Evolutionary conservation across 2,329 filamentous ascomycete species (phyloP).

Genomic region (Aspergillus piperis): DNA sequence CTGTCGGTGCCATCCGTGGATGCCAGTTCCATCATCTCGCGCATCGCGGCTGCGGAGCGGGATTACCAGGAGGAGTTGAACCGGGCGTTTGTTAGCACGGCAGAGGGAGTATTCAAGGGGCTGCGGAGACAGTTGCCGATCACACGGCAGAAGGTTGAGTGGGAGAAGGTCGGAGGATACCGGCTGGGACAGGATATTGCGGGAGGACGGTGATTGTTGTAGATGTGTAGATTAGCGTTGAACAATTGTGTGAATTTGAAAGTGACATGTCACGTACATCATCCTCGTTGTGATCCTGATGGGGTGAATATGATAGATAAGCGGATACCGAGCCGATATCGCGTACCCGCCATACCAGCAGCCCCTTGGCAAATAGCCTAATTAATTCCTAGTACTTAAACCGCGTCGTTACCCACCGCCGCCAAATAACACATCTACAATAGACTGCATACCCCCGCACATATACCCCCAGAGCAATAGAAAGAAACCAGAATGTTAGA

Average conservation of each 20-base stretch:
- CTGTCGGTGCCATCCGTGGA: conserved; percentile 62
- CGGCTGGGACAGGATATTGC: conserved; percentile 78
- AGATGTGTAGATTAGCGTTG: conserved; percentile 11
- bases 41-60: conserved; percentile 78
- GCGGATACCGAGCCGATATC: too few species aligned
- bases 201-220: conserved; percentile 42
- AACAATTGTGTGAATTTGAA: not conserved
- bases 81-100: conserved; percentile 80
- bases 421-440: too few species aligned
- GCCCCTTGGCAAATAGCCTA: too few species aligned
- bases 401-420: too few species aligned
- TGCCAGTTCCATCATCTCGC: conserved; percentile 71
- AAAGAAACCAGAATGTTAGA: conserved; percentile 8
- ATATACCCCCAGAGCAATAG: not conserved
- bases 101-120: conserved; percentile 93
- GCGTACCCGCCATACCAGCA: too few species aligned
- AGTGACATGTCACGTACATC: too few species aligned
- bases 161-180: conserved; percentile 97
- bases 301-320: too few species aligned
- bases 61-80: conserved; percentile 97
- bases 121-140: conserved; percentile 90
- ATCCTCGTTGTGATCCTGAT: not conserved
- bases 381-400: too few species aligned
- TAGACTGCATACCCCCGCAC: not conserved
- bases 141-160: conserved; percentile 97